Conservation (phyloP, 208 protist species). For the Willaertia magna region DNA sequence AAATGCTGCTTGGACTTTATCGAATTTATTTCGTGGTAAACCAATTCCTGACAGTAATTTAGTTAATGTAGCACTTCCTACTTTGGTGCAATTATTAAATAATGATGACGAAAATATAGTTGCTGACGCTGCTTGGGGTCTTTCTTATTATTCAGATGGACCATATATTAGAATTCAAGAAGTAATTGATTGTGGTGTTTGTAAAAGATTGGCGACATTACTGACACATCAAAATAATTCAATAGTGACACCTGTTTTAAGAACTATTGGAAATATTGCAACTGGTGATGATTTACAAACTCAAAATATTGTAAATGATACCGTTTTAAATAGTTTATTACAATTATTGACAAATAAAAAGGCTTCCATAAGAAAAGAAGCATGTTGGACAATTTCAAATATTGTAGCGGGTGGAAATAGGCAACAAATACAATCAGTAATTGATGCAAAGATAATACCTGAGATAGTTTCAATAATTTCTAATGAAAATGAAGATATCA, state of each 20-base stretch:
- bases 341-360: constrained; percentile 66
- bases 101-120: constrained; percentile 80
- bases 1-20: not conserved
- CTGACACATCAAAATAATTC: constrained; percentile 40
- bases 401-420: constrained; percentile 89
- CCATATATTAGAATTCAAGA: constrained; percentile 78
- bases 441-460: constrained; percentile 69
- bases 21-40: constrained; percentile 40
- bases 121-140: constrained; percentile 85
- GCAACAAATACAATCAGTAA: constrained; percentile 75
- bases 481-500: constrained; percentile 61
- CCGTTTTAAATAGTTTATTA: constrained; percentile 53
- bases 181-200: constrained; percentile 73
- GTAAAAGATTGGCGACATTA: constrained; percentile 72
- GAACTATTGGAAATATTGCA: constrained; percentile 94
- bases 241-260: constrained; percentile 84
- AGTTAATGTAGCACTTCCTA: constrained; percentile 62
- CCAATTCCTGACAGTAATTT: constrained; percentile 62
- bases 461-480: constrained; percentile 69
- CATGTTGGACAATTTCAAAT: constrained; percentile 97
- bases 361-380: constrained; percentile 89
- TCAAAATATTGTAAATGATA: constrained; percentile 79
- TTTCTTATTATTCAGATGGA: constrained; percentile 88
- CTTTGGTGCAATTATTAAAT: constrained; percentile 61
- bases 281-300: constrained; percentile 90